phyloP scores from a whole-genome alignment of 148 eudicot genomes.

The Persicaria maculosa region DNA sequence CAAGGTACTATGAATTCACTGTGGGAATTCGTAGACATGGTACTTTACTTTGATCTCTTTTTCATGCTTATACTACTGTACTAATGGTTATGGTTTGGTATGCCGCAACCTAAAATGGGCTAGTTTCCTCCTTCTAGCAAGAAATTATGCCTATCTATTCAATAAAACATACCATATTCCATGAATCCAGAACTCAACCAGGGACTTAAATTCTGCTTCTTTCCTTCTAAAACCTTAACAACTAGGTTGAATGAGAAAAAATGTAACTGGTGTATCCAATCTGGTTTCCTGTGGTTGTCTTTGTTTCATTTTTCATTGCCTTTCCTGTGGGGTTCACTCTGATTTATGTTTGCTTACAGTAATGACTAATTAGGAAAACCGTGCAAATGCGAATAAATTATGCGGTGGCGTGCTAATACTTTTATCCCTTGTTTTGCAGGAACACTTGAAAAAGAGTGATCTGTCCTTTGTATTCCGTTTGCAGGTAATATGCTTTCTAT shows the following conservation, averaged over 20 bases:
- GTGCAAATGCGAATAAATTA: not conserved
- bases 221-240: not conserved
- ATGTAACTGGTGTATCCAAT: not conserved
- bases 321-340: not conserved
- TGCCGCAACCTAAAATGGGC: not conserved
- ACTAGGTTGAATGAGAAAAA: not conserved
- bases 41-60: not conserved
- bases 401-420: not conserved
- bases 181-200: not conserved
- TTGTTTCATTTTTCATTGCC: not conserved
- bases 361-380: not conserved
- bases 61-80: not conserved
- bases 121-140: not conserved
- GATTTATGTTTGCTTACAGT: not conserved
- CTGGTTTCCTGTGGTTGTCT: not conserved
- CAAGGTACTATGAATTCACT: not conserved
- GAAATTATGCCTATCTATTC: not conserved
- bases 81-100: not conserved
- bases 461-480: constrained; percentile 67
- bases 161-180: not conserved
- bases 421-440: constrained; percentile 41
- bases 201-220: not conserved
- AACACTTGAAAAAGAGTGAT: constrained; percentile 61
- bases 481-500: constrained; percentile 37
- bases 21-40: not conserved